Evolutionary conservation across 1,284 basidiomycete genomes (phyloP).

Genomic region (Papiliotrema fonsecae): DNA sequence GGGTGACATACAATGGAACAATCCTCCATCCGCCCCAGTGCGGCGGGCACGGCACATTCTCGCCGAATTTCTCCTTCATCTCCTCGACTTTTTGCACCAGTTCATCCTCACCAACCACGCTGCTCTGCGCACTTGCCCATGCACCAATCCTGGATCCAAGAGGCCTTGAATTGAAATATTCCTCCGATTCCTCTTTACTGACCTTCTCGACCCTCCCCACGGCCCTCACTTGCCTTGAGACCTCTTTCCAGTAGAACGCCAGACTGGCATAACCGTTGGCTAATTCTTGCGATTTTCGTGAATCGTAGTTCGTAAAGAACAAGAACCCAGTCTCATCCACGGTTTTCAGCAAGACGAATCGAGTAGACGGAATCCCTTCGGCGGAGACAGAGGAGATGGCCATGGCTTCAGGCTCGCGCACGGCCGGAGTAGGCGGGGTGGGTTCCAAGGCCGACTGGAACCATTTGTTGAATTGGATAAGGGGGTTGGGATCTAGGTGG

Average conservation of each 20-base stretch:
- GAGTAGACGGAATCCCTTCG: constrained; percentile 71
- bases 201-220: constrained; percentile 80
- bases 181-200: constrained; percentile 63
- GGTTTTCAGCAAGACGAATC: constrained; percentile 88
- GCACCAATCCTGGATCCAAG: constrained; percentile 82
- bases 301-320: constrained; percentile 95
- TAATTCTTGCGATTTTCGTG: constrained; percentile 83
- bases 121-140: constrained; percentile 86
- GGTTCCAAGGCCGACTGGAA: constrained; percentile 59
- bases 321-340: constrained; percentile 81
- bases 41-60: constrained; percentile 68
- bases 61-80: constrained; percentile 58
- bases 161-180: constrained; percentile 81
- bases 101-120: constrained; percentile 65
- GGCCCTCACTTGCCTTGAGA: constrained; percentile 75
- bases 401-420: constrained; percentile 84
- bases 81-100: constrained; percentile 61
- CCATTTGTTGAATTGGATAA: constrained; percentile 80
- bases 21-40: constrained; percentile 98
- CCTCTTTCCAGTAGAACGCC: constrained; percentile 87
- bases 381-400: constrained; percentile 72
- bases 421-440: constrained; percentile 44
- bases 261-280: constrained; percentile 73
- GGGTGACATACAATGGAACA: constrained; percentile 78
- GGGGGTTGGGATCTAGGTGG: constrained; percentile 60